Base-by-base conservation (phyloP, 2,329 filamentous ascomycete species). In the Fusarium verrucosum region DNA sequence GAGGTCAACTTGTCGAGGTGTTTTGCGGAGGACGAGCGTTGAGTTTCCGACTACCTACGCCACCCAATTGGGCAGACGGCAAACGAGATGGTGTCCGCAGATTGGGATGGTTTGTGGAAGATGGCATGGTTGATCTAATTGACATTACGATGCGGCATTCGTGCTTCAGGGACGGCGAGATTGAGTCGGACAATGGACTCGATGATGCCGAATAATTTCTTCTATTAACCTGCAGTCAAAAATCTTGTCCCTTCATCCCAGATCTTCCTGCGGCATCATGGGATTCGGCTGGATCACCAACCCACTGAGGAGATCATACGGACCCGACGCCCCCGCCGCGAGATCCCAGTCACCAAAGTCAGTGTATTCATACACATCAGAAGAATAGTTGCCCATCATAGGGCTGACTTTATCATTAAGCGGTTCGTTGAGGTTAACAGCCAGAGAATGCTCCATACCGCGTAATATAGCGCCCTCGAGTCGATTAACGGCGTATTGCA, bases 391-490 rank as follows among this genome's bases (percentile, higher is more conserved):
- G 14, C 64, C 66, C 53, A 73, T 62, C 65, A 72, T 65, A 0
- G 74, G 70, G 59, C 69, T 74, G 26, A 72, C 67, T 35, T 71
- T 65, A 62, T 75, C 71, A 50, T 73, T 68, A 28, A 68, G 33
- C 10, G 74, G 74, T 50, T 76, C 74, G 30, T 76, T 68, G 16
- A 76, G 58, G 33, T 76, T 75, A 17, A 77, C 73, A 3, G 73
- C 75, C 4, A 77, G 70, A 3, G 75, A 73, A 57, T 77, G 75
- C 64, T 77, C 75, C 5, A 77, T 62, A 2, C 75, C 75, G n/a
- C 75, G 73, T 30, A 77, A 62, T 41, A 77, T 76, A n/a, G 73
- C 74, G 28, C 75, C 75, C 43, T 77, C 75, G 7, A 77, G 70
- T 9, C 75, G 72, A 50, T 77, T 77, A 17, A 76, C 75, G 9